Percentiles rank a stretch among this genome's conserved stretches.
Evolutionary conservation across 2,329 filamentous ascomycete genomes (phyloP).

Genomic region (Exophiala viscosa): DNA sequence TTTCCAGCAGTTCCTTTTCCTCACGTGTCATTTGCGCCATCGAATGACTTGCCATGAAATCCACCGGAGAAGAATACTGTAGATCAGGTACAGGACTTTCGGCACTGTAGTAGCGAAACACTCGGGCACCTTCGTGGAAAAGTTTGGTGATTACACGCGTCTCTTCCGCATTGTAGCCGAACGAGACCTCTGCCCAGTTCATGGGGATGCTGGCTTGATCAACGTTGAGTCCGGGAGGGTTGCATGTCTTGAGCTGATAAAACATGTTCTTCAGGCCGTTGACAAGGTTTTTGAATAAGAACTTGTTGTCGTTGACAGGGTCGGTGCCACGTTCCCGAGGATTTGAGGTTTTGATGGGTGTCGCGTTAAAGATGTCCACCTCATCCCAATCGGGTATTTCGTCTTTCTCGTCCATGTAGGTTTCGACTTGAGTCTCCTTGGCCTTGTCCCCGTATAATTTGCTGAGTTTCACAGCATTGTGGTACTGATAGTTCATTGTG

Average conservation of each 20-base stretch:
- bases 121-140: slow-evolving; percentile 91
- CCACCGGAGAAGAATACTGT: slow-evolving; percentile 74
- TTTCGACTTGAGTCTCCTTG: slow-evolving; percentile 64
- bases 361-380: slow-evolving; percentile 93
- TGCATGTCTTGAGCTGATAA: slow-evolving; percentile 88
- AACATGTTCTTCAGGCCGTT: slow-evolving; percentile 95
- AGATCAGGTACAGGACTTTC: slow-evolving; percentile 72
- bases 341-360: slow-evolving; percentile 92
- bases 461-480: slow-evolving; percentile 90
- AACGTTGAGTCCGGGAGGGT: slow-evolving; percentile 64
- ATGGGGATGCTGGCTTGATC: slow-evolving; percentile 74
- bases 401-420: slow-evolving; percentile 79
- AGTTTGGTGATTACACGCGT: slow-evolving; percentile 94
- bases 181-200: slow-evolving; percentile 94
- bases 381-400: slow-evolving; percentile 91
- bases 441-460: slow-evolving; percentile 67
- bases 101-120: slow-evolving; percentile 94
- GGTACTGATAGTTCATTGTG: slow-evolving; percentile 93
- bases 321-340: slow-evolving; percentile 83
- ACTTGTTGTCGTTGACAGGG: slow-evolving; percentile 94
- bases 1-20: slow-evolving; percentile 95
- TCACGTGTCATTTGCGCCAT: slow-evolving; percentile 92
- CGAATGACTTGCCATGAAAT: slow-evolving; percentile 91
- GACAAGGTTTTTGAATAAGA: slow-evolving; percentile 93
- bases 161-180: slow-evolving; percentile 95